Evolutionary conservation across 1,139 yeast species (phyloP), one percentile per base, ranked within the genome.

Genomic region (Suhomyces taliae): DNA sequence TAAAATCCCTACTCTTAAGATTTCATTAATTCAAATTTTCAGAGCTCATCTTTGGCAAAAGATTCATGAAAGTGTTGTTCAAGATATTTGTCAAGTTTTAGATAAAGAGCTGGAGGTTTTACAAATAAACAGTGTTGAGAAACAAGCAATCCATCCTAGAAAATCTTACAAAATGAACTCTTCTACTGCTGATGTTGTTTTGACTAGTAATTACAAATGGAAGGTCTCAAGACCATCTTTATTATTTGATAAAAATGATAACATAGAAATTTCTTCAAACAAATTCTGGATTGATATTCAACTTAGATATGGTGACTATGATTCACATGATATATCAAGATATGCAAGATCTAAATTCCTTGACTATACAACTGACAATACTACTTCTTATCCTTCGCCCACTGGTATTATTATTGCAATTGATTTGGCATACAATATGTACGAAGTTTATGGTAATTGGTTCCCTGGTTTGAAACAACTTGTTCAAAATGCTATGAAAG

Each of bases 41-140:
- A 77, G 99, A 48, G 98, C 99, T 0, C 99, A 95, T 72, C 79
- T 95, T 61, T 95, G 99, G 99, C 99, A 95, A 64, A 95, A 95
- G 67, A 95, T 95, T 46, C 99, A 95, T 64, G 99, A 95, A 66
- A 86, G 95, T 66, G 78, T 95, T 41, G 97, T 95, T 3, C 90
- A 90, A 64, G 99, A 93, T 72, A 61, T 93, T 36, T 90, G 97
- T 60, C 97, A 91, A 62, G 95, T 91, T 12, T 72, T 95, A 34
- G 99, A 95, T 62, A 85, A 85, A 46, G 97, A 93, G 61, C 72
- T 90, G 63, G 95, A 89, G 58, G 84, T 85, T 5, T 69, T 95
- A 37, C 93, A 86, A 54, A 85, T 93, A 51, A 97, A 90, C 54
- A 76, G 81, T 44, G 97, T 95, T 9, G 90, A 87, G 48, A 93